Evolutionary conservation across 495 filamentous ascomycete genomes (phyloP).

Genomic region (Ramalina intermedia): DNA sequence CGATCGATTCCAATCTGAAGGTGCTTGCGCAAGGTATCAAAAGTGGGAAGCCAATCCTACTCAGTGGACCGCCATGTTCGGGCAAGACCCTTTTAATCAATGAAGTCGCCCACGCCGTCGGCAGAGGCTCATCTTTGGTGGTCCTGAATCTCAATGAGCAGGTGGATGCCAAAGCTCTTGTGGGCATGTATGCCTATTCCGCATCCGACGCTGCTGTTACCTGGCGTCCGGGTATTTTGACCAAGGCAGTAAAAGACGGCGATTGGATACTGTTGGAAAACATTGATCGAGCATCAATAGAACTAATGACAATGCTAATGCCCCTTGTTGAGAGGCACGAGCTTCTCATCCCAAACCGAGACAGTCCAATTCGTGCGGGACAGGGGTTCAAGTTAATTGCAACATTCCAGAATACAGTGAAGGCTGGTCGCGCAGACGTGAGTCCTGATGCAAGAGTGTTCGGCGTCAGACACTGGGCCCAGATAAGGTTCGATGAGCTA

Average conservation of each 20-base stretch:
- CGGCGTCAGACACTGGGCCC: conserved; percentile 70
- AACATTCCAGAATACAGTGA: conserved; percentile 66
- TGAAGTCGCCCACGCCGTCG: conserved; percentile 63
- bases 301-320: conserved; percentile 80
- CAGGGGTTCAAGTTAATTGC: conserved; percentile 81
- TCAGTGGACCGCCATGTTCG: conserved; percentile 71
- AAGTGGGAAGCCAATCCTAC: conserved; percentile 50
- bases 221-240: conserved; percentile 89
- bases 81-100: conserved; percentile 84
- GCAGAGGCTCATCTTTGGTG: conserved; percentile 60
- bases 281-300: conserved; percentile 86
- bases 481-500: conserved; percentile 52
- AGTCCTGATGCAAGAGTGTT: conserved; percentile 43
- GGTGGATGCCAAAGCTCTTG: conserved; percentile 85
- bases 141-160: conserved; percentile 94
- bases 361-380: conserved; percentile 68
- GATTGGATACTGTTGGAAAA: conserved; percentile 96
- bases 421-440: conserved; percentile 53
- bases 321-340: conserved; percentile 82
- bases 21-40: conserved; percentile 52
- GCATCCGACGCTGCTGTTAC: conserved; percentile 70
- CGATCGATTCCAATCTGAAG: conserved; percentile 53
- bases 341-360: conserved; percentile 71
- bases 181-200: conserved; percentile 86
- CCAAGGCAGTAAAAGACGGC: conserved; percentile 83